Conservation (phyloP, 202 grass and related monocot species). For the Thinopyrum obtusiflorum region DNA sequence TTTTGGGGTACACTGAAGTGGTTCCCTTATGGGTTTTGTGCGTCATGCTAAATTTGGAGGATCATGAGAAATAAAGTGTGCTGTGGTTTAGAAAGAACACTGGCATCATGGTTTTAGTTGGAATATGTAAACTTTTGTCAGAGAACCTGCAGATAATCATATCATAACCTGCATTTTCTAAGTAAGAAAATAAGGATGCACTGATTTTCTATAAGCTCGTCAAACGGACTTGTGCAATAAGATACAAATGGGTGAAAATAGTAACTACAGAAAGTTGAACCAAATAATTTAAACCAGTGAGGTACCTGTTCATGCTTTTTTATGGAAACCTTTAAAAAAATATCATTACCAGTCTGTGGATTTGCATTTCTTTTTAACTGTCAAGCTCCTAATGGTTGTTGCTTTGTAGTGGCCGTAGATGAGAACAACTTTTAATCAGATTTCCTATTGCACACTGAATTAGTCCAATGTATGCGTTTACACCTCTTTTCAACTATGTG, state of each 20-base stretch:
- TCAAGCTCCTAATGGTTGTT: not conserved
- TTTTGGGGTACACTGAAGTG: not conserved
- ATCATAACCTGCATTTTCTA: not conserved
- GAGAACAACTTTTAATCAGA: constrained; percentile 17
- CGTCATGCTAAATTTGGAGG: too few species aligned
- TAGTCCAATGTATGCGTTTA: not conserved
- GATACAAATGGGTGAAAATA: not conserved
- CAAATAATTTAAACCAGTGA: not conserved
- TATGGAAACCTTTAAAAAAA: not conserved
- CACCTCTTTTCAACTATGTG: constrained; percentile 5
- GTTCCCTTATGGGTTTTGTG: too few species aligned
- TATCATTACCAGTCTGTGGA: not conserved
- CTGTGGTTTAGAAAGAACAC: not conserved
- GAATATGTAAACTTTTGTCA: not conserved
- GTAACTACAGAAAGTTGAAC: not conserved
- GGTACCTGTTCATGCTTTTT: not conserved
- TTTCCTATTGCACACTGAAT: constrained; percentile 9
- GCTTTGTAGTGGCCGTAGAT: not conserved
- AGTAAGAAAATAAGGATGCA: not conserved
- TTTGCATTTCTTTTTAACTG: not conserved
- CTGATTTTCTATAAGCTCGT: not conserved
- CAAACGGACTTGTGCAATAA: not conserved
- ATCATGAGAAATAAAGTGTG: too few species aligned
- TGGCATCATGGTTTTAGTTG: not conserved
- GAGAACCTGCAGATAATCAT: not conserved